These are phyloP conservation scores for Parmelia sp. DNA, from an alignment of 495 filamentous ascomycete species.

Conservation along the genomic window DNA sequence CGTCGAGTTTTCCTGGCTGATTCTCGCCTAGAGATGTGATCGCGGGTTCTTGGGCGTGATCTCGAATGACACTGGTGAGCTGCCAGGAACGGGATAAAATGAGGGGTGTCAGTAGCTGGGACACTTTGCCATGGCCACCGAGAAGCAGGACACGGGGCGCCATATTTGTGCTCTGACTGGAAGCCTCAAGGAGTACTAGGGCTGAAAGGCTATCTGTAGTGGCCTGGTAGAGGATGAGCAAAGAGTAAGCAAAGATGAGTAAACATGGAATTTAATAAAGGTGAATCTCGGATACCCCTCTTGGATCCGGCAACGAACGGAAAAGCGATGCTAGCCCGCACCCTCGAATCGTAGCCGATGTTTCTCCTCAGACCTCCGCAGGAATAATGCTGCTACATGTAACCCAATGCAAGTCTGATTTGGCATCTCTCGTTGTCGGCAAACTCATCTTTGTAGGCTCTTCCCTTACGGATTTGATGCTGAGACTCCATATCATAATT, in stretches of 20 bases:
- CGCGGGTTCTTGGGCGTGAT: constrained; percentile 55
- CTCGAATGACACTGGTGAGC: constrained; percentile 72
- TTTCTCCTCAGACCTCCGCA: not conserved
- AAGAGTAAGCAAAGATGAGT: not conserved
- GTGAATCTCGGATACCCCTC: not conserved
- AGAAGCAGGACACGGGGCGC: constrained; percentile 57
- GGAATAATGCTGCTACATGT: not conserved
- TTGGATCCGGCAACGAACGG: not conserved
- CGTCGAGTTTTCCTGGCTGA: constrained; percentile 48
- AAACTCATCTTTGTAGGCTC: not conserved
- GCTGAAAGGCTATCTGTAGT: not conserved
- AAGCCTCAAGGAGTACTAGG: not conserved
- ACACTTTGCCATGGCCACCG: constrained; percentile 75
- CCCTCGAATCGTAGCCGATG: not conserved
- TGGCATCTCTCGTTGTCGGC: not conserved
- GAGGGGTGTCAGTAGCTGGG: constrained; percentile 68
- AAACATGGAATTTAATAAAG: not conserved
- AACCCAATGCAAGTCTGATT: not conserved
- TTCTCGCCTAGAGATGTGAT: constrained; percentile 54
- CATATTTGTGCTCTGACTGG: not conserved
- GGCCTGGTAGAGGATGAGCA: not conserved
- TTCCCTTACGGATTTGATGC: not conserved
- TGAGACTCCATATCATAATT: not conserved
- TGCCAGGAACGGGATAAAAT: constrained; percentile 66
- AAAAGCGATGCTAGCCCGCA: not conserved